Evolutionary conservation across 345 rosid genomes (phyloP).

Genomic region (Ricinus communis): DNA sequence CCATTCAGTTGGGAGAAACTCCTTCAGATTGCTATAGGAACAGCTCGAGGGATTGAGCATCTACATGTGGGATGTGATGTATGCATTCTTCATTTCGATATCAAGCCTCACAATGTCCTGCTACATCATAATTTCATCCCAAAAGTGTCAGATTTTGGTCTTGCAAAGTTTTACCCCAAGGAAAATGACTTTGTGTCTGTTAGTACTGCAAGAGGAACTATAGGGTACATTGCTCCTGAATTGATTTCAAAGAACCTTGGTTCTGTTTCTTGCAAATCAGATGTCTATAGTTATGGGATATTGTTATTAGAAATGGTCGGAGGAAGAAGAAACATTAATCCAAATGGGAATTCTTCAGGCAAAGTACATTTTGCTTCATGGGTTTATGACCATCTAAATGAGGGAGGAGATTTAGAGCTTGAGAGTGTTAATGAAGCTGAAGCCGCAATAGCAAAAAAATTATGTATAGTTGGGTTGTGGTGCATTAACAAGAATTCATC

Average conservation of each 20-base stretch:
- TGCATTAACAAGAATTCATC: conserved; percentile 35
- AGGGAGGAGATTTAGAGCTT: conserved; percentile 29
- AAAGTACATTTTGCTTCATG: conserved; percentile 18
- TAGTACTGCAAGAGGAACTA: conserved; percentile 22
- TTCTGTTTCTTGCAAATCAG: conserved; percentile 28
- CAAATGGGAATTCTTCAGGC: not conserved
- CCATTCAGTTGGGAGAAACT: conserved; percentile 29
- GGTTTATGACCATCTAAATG: conserved; percentile 25
- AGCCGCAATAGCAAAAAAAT: conserved; percentile 27
- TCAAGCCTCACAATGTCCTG: conserved; percentile 35
- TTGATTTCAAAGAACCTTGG: conserved; percentile 22
- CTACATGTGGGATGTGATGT: conserved; percentile 27
- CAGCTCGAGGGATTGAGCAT: conserved; percentile 32
- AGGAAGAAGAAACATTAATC: conserved; percentile 8
- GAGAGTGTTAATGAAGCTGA: conserved; percentile 17
- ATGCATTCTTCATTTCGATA: conserved; percentile 36
- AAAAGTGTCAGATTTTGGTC: conserved; percentile 37
- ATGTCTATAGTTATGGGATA: conserved; percentile 33
- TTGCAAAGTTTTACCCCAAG: conserved; percentile 23
- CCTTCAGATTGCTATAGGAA: conserved; percentile 26
- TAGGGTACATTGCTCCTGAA: conserved; percentile 30
- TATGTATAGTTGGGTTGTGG: conserved; percentile 39
- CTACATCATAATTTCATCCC: conserved; percentile 27
- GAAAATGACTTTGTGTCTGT: conserved; percentile 23
- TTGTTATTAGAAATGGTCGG: conserved; percentile 30